Evolutionary conservation across 148 eudicot genomes (phyloP), one percentile per base, ranked within the genome.

Genomic region (Dianthus caryophyllus): DNA sequence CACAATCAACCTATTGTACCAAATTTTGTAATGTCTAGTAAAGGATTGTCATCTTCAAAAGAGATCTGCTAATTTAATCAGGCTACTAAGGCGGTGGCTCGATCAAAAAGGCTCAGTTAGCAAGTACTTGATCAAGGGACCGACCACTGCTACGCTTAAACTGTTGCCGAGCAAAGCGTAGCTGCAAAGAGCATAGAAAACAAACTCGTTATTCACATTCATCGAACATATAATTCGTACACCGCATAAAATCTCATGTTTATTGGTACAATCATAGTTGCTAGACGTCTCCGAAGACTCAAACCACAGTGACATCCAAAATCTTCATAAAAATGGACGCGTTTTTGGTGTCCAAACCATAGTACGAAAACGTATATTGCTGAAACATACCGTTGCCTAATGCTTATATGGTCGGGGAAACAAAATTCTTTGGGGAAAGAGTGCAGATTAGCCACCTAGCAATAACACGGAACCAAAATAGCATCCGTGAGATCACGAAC

Each of bases 121-220:
- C 24, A 93, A 83, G 78, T 90, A 93, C 44, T 66, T 74, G 66
- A 89, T 76, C 65, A 89, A 73, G 9, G 96, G 86, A 69, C 87
- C 96, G 65, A 90, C 97, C 72, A 93, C 98, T 17, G 88, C 91
- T 57, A 87, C 81, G 74, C 98, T 93, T 70, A 93, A 76, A 68
- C 98, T 93, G 84, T 93, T 93, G 41, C 98, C 98, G 25, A 93
- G 83, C 85, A 93, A 69, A 20, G 96, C 96, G 65, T 93, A 93
- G 13, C 98, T 93, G 92, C 77, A 80, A 43, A 54, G 24, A 62
- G 21, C 1, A 1, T 12, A 5, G 56, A 54, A 26, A 66, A 38
- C 27, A 71, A 1, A 76, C 21, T 18, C 22, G 39, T 59, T 6
- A 55, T 38, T 56, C 31, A 70, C 49, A 39, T 18, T 30, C 13